Evolutionary conservation across 176 grass and related monocot species (phyloP), one percentile per base, ranked within the genome.

Genomic region (Paspalum vaginatum): DNA sequence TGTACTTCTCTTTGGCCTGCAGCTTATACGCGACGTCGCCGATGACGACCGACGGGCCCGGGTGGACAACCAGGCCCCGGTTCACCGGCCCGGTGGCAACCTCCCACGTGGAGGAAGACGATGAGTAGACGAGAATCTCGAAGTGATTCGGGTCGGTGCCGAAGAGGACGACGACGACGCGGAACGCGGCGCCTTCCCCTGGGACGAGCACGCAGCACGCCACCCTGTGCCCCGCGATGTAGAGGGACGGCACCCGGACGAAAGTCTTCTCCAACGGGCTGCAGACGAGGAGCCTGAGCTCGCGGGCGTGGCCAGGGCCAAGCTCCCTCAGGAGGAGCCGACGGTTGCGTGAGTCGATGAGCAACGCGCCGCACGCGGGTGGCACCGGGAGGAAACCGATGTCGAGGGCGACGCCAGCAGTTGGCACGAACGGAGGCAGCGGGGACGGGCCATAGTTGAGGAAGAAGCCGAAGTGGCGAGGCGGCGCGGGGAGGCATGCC

Each of bases 11-110:
- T 0, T 70, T 62, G 14, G 9, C 17, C 41, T 89, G 80, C 7
- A 89, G 68, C 27, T 79, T 89, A 71, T 89, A 89, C 7, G 89
- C 65, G 18, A 84, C 21, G 14, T 86, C 78, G 12, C 80, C 87
- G 52, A 59, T 61, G 47, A 87, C 74, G 9, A 87, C 66, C 2
- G 87, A 74, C 13, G 91, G 84, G n/a, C 73, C 75, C 0, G 46
- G 70, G 49, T 60, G 44, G 0, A 79, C 70, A 5, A 51, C 25
- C 8, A 88, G 2, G 8, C 53, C 44, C 11, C 68, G 68, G 1
- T 40, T 38, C 32, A 88, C 47, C 3, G 52, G 42, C 5, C 86
- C 75, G 0, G 32, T 52, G 51, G 86, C 68, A 11, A 21, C 52
- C 17, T 88, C 86, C 86, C 86, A 88, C 2, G 40, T 52, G 2